These are phyloP conservation scores for Alternaria atra DNA, from an alignment of 2,329 filamentous ascomycete genomes.

Conservation along the genomic window DNA sequence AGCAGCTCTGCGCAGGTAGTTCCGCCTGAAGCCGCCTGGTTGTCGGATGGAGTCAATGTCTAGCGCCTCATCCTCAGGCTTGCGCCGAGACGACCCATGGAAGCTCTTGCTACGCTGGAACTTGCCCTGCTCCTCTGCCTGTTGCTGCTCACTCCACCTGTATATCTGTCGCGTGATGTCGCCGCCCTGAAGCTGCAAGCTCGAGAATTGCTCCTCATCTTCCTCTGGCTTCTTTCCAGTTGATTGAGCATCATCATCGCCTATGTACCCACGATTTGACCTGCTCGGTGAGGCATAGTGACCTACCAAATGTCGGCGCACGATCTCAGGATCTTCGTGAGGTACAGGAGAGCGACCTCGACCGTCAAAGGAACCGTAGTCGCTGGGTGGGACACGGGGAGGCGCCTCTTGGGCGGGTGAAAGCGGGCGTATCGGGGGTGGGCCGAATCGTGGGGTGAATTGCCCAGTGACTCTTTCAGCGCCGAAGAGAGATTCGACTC, in stretches of 20 bases:
- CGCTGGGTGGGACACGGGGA: constrained; percentile 68
- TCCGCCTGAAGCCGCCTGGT: constrained; percentile 90
- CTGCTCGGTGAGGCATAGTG: constrained; percentile 50
- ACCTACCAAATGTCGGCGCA: constrained; percentile 84
- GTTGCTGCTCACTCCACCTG: constrained; percentile 91
- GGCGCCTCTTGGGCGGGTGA: constrained; percentile 63
- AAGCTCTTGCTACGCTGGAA: constrained; percentile 89
- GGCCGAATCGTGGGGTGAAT: constrained; percentile 75
- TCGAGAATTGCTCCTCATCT: constrained; percentile 83
- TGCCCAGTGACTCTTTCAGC: constrained; percentile 77
- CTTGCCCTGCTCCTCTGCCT: constrained; percentile 69
- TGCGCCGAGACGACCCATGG: constrained; percentile 75
- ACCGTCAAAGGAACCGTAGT: constrained; percentile 86
- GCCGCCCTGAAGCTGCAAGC: constrained; percentile 88
- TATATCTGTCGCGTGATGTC: constrained; percentile 96
- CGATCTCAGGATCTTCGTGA: constrained; percentile 89
- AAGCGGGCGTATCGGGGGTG: constrained; percentile 61
- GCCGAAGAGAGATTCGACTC: constrained; percentile 89
- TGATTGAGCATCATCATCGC: constrained; percentile 38
- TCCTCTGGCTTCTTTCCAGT: constrained; percentile 56
- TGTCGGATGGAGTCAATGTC: constrained; percentile 92
- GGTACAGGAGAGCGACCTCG: constrained; percentile 66
- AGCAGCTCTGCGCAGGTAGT: constrained; percentile 82
- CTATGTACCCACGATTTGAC: constrained; percentile 37
- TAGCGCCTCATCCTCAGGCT: constrained; percentile 79